These are phyloP conservation scores for Thielaviopsis musarum DNA, from an alignment of 2,329 filamentous ascomycete genomes.

Conservation along the genomic window DNA sequence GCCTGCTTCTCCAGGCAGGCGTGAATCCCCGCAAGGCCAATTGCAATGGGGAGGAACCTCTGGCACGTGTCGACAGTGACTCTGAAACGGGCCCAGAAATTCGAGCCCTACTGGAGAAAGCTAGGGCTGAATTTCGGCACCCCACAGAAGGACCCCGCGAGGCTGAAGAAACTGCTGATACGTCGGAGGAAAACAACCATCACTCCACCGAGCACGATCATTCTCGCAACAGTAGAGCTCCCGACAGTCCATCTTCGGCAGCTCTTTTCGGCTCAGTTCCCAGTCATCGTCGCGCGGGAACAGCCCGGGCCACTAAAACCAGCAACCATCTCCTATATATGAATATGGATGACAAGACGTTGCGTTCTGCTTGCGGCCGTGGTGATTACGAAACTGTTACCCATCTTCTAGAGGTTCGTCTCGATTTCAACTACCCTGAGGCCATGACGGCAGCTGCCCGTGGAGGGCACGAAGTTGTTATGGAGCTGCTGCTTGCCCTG, in stretches of 20 bases:
- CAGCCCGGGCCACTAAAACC: conserved; percentile 44
- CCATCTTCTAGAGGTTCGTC: conserved; percentile 43
- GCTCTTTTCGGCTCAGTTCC: conserved; percentile 14
- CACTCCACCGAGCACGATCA: conserved; percentile 31
- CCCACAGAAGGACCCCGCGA: conserved; percentile 12
- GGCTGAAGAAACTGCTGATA: conserved; percentile 15
- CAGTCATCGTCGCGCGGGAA: conserved; percentile 34
- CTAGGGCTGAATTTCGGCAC: conserved; percentile 9
- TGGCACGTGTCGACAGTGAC: conserved; percentile 64
- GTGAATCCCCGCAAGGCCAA: conserved; percentile 87
- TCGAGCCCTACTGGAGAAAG: conserved; percentile 30
- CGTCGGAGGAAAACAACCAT: conserved; percentile 36
- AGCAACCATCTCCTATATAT: conserved; percentile 48
- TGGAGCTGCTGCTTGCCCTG: conserved; percentile 59
- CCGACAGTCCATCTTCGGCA: conserved; percentile 26
- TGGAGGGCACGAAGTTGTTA: conserved; percentile 76
- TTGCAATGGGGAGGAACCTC: conserved; percentile 78
- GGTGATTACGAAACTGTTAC: conserved; percentile 46
- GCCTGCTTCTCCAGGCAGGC: conserved; percentile 64
- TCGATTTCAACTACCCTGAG: conserved; percentile 55
- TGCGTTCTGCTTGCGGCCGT: conserved; percentile 41
- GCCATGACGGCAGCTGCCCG: conserved; percentile 82
- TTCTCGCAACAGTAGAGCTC: conserved; percentile 33
- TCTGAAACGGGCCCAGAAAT: conserved; percentile 69
- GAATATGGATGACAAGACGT: conserved; percentile 43